Conservation (phyloP, 2,329 filamentous ascomycete species). For the Claviceps arundinis region DNA sequence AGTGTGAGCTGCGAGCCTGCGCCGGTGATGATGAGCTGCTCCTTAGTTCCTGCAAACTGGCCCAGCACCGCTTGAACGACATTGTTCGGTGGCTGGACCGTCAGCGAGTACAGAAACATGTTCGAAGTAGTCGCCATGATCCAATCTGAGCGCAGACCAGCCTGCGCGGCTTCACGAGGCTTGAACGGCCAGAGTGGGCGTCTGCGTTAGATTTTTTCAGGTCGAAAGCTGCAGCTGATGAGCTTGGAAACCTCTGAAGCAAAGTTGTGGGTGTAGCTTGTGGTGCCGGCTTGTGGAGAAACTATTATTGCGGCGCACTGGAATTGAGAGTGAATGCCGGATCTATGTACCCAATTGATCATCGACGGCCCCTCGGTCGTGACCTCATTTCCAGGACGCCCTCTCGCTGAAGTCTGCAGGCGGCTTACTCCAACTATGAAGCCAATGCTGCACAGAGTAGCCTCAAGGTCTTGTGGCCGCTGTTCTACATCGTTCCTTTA, state of each 20-base stretch:
- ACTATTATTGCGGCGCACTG: constrained; percentile 23
- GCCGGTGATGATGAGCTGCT: constrained; percentile 92
- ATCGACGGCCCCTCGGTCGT: not conserved
- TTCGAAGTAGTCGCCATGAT: constrained; percentile 94
- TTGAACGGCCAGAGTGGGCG: constrained; percentile 14
- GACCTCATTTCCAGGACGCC: not conserved
- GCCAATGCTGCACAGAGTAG: constrained; percentile 25
- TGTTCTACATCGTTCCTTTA: constrained; percentile 22
- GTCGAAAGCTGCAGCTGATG: constrained; percentile 9
- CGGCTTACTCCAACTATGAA: constrained; percentile 20
- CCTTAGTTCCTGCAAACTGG: constrained; percentile 90
- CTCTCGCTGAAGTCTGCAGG: not conserved
- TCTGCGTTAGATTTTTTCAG: constrained; percentile 5
- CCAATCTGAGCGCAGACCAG: constrained; percentile 33
- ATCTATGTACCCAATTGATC: not conserved
- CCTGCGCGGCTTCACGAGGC: constrained; percentile 31
- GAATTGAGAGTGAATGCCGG: constrained; percentile 14
- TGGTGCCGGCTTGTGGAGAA: constrained; percentile 17
- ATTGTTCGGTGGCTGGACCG: constrained; percentile 81
- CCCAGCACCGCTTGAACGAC: constrained; percentile 85
- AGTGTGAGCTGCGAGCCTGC: constrained; percentile 83
- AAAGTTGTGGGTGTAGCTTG: not conserved
- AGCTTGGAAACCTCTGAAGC: constrained; percentile 19
- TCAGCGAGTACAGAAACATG: constrained; percentile 98
- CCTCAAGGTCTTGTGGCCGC: constrained; percentile 26